These are phyloP conservation scores for Helicostylum pulchrum DNA, from an alignment of 192 early-diverging fungal species.

Conservation along the genomic window DNA sequence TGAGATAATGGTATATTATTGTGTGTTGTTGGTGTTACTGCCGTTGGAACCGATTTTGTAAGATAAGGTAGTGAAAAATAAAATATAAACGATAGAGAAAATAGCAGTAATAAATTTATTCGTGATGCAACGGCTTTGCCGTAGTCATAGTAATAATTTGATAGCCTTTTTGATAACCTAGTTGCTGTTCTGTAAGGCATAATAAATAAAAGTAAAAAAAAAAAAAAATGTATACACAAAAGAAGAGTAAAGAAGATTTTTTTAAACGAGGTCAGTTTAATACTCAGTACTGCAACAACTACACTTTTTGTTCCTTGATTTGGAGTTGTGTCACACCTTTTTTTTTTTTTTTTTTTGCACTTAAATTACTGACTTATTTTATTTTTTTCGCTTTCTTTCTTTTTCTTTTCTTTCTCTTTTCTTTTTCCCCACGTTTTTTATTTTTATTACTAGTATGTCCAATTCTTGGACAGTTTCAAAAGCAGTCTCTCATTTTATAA, in stretches of 20 bases:
- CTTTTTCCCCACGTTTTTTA: too few relatives aligned
- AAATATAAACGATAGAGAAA: constrained; percentile 13
- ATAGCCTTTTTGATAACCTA: neutral
- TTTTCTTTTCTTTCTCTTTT: neutral
- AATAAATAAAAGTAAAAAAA: constrained; percentile 3
- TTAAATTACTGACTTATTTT: neutral
- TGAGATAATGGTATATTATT: constrained; percentile 6
- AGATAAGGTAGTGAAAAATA: constrained; percentile 15
- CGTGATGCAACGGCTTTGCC: constrained; percentile 19
- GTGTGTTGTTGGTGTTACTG: neutral
- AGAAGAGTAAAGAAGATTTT: constrained; percentile 10
- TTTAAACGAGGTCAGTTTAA: constrained; percentile 6
- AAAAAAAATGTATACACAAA: constrained; percentile 1
- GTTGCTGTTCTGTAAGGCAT: neutral
- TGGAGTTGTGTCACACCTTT: constrained; percentile 1
- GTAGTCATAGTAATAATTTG: constrained; percentile 28
- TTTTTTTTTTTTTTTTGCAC: neutral
- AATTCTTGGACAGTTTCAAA: neutral
- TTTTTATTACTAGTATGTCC: neutral
- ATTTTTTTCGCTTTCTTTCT: constrained; percentile 8
- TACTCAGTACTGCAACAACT: neutral
- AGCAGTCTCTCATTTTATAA: neutral
- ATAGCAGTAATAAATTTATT: constrained; percentile 8
- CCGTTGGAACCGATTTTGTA: neutral
- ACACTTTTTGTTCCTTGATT: neutral